Conservation (phyloP, 2,329 filamentous ascomycete genomes). For the Herpotrichia juniperi region DNA sequence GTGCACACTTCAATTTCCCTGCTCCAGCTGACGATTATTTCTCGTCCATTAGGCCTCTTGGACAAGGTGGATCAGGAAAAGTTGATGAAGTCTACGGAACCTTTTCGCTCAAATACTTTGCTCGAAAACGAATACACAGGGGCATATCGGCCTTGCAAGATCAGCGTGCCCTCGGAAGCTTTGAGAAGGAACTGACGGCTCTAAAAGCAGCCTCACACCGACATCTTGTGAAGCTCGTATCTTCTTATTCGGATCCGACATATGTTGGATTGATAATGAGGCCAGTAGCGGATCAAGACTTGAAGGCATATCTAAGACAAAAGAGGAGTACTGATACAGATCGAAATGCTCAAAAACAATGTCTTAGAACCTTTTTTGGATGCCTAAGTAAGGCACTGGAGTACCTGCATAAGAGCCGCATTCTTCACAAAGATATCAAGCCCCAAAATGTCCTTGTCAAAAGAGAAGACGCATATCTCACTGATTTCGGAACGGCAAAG, state of each 20-base stretch:
- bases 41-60: not conserved
- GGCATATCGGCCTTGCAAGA: constrained; percentile 3
- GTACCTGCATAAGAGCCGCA: constrained; percentile 4
- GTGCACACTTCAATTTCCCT: constrained; percentile 3
- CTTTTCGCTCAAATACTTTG: constrained; percentile 4
- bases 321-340: not conserved
- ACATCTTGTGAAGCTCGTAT: constrained; percentile 31
- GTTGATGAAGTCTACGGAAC: constrained; percentile 5
- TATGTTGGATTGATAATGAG: constrained; percentile 34
- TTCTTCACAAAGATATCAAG: constrained; percentile 12
- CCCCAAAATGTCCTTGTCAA: constrained; percentile 9
- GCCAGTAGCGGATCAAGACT: constrained; percentile 18
- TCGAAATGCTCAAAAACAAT: constrained; percentile 1
- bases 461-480: not conserved
- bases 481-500: constrained; percentile 7
- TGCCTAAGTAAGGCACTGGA: constrained; percentile 6
- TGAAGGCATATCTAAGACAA: constrained; percentile 7
- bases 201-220: constrained; percentile 29
- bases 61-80: not conserved
- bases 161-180: not conserved
- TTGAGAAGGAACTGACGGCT: constrained; percentile 22
- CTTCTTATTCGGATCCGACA: constrained; percentile 29
- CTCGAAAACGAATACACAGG: constrained; percentile 6
- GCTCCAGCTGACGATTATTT: constrained; percentile 1
- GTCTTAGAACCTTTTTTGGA: constrained; percentile 9